Conservation (phyloP, 2,329 filamentous ascomycete species). For the Ceratocystis diversiconidia region DNA sequence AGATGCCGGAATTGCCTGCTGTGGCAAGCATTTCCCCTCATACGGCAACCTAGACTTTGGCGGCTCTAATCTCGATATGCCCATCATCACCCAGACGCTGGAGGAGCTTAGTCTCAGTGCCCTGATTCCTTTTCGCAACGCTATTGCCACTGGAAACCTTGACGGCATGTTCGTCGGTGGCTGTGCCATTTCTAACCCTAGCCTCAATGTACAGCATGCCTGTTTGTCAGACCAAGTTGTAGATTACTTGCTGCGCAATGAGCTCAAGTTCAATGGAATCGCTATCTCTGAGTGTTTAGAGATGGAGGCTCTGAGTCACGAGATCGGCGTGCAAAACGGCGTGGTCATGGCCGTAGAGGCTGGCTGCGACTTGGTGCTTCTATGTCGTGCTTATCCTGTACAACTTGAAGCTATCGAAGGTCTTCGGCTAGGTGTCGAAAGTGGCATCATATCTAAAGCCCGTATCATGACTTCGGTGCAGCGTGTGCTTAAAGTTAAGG, state of each 20-base stretch:
- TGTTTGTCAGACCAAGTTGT: constrained; percentile 89
- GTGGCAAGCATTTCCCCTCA: constrained; percentile 92
- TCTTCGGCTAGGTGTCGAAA: constrained; percentile 76
- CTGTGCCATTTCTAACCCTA: constrained; percentile 79
- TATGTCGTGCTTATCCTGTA: constrained; percentile 75
- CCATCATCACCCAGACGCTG: constrained; percentile 86
- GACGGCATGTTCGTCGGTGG: constrained; percentile 95
- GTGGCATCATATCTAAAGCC: constrained; percentile 70
- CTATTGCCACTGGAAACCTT: constrained; percentile 64
- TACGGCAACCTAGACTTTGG: constrained; percentile 92
- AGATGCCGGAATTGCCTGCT: constrained; percentile 74
- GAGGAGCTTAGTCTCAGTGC: constrained; percentile 88
- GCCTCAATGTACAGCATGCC: constrained; percentile 89
- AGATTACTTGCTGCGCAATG: constrained; percentile 72
- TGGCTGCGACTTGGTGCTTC: constrained; percentile 78
- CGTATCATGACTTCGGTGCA: constrained; percentile 68
- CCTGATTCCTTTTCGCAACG: constrained; percentile 79
- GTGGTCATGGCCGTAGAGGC: constrained; percentile 97
- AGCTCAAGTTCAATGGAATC: constrained; percentile 80
- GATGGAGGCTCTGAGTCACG: constrained; percentile 90
- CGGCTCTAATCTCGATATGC: constrained; percentile 79
- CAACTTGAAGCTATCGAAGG: constrained; percentile 87
- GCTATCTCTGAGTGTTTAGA: constrained; percentile 91
- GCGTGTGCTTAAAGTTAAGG: constrained; percentile 67
- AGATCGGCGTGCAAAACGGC: constrained; percentile 91